Percentiles rank a stretch among this genome's conserved stretches.
Conservation (phyloP, 192 early-diverging fungal species). For the Backusella tarrabulga region DNA sequence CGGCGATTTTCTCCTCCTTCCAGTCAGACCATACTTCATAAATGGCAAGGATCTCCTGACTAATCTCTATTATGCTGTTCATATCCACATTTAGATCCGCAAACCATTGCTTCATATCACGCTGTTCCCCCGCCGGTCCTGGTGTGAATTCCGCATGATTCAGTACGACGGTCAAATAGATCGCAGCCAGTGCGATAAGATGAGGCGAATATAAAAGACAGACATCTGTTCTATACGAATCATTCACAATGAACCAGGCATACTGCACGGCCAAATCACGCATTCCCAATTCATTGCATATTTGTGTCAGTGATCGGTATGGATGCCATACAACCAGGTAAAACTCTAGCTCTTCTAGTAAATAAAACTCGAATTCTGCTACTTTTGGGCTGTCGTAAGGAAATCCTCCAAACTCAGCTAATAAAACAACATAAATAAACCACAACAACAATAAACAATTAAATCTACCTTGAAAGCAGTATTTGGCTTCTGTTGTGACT, state of each 20-base stretch:
- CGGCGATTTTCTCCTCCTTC: conserved; percentile 54
- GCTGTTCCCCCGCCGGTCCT: conserved; percentile 41
- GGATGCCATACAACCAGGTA: conserved; percentile 88
- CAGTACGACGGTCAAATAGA: conserved; percentile 68
- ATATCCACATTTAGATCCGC: conserved; percentile 79
- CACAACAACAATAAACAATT: neutral
- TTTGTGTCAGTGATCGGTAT: conserved; percentile 69
- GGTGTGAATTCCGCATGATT: conserved; percentile 45
- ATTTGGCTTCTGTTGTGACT: conserved; percentile 52
- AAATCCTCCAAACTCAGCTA: conserved; percentile 49
- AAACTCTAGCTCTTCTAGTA: conserved; percentile 90
- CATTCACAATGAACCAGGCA: conserved; percentile 80
- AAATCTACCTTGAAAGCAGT: conserved; percentile 30
- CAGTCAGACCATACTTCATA: conserved; percentile 71
- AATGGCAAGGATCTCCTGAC: conserved; percentile 70
- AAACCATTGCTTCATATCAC: conserved; percentile 78
- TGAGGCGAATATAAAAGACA: conserved; percentile 86
- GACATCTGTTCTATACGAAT: conserved; percentile 78
- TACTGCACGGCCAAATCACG: conserved; percentile 56
- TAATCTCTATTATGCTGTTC: conserved; percentile 71
- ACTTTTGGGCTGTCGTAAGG: conserved; percentile 72
- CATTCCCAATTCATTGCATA: conserved; percentile 51
- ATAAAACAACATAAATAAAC: neutral
- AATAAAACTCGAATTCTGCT: conserved; percentile 91
- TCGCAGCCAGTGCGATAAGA: conserved; percentile 79